Base-by-base conservation (phyloP, 192 early-diverging fungal genomes). In the Jimgerdemannia lactiflua region DNA sequence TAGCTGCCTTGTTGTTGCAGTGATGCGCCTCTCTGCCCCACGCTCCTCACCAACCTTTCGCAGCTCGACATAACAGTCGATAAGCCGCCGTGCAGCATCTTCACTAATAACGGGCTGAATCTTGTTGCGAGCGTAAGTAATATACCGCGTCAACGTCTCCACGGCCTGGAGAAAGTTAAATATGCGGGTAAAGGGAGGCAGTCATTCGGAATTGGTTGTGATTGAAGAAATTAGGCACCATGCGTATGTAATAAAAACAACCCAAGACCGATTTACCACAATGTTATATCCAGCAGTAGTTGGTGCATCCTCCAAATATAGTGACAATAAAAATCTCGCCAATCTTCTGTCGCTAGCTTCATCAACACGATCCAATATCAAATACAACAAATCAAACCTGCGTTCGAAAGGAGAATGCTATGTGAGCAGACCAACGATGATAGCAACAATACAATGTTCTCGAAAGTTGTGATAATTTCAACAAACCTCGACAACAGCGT, bases 401-500 rank as follows among this genome's bases (percentile, higher is more conserved):
- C n/a, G n/a, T n/a, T n/a, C n/a, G n/a, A n/a, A n/a, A n/a, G n/a
- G n/a, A n/a, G n/a, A n/a, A n/a, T n/a, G n/a, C n/a, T n/a, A n/a
- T n/a, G n/a, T n/a, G n/a, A n/a, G n/a, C n/a, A n/a, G n/a, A n/a
- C n/a, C n/a, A n/a, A n/a, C n/a, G n/a, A n/a, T n/a, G n/a, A n/a
- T n/a, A n/a, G n/a, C n/a, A n/a, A n/a, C n/a, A n/a, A n/a, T n/a
- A n/a, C n/a, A n/a, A n/a, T n/a, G n/a, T n/a, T n/a, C n/a, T n/a
- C n/a, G n/a, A n/a, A n/a, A n/a, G n/a, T n/a, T n/a, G n/a, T n/a
- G n/a, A n/a, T n/a, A n/a, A n/a, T n/a, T n/a, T n/a, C n/a, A n/a
- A n/a, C n/a, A n/a, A n/a, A 99, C 78, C 98, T 93, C 29, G 92
- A 94, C 39, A 99, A 85, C 67, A 99, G 86, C 42, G 98, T 95